Conservation (phyloP, 139 green algal genomes). For the Chlamydomonas urium region DNA sequence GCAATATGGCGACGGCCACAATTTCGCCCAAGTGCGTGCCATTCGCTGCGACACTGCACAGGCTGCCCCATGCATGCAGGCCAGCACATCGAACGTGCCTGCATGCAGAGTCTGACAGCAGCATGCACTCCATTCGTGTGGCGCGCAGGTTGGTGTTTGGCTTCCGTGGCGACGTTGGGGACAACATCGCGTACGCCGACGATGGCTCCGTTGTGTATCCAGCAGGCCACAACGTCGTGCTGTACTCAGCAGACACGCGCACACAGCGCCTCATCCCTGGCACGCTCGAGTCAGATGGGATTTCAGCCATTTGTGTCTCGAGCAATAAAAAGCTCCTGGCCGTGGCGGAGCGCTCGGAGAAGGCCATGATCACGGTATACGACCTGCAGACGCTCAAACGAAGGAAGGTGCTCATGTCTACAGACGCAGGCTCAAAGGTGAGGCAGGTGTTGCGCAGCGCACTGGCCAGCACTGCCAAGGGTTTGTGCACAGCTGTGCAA, state of each 20-base stretch:
- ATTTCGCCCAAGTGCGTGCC: conserved; percentile 11
- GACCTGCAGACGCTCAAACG: conserved; percentile 86
- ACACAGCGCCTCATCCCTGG: conserved; percentile 66
- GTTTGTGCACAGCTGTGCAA: too few species aligned
- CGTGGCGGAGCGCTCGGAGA: conserved; percentile 75
- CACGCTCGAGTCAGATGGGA: conserved; percentile 62
- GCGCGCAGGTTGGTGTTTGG: conserved; percentile 78
- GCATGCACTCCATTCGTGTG: too few species aligned
- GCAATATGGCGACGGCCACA: conserved; percentile 8
- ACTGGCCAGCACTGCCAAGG: too few species aligned
- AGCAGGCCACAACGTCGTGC: conserved; percentile 69
- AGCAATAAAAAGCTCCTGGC: conserved; percentile 69
- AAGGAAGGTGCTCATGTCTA: conserved; percentile 70
- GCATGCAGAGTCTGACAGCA: too few species aligned
- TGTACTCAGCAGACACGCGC: conserved; percentile 65
- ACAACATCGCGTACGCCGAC: conserved; percentile 72
- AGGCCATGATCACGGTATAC: conserved; percentile 75
- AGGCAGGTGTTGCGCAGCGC: too few species aligned
- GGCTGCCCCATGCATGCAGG: too few species aligned
- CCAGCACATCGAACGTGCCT: too few species aligned
- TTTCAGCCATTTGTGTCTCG: conserved; percentile 70
- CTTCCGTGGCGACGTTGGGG: conserved; percentile 52
- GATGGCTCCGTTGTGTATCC: conserved; percentile 74
- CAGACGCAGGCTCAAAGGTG: conserved; percentile 69
- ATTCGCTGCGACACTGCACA: too few species aligned